Base-by-base conservation (phyloP, 345 rosid genomes). In the Abelmoschus esculentus region DNA sequence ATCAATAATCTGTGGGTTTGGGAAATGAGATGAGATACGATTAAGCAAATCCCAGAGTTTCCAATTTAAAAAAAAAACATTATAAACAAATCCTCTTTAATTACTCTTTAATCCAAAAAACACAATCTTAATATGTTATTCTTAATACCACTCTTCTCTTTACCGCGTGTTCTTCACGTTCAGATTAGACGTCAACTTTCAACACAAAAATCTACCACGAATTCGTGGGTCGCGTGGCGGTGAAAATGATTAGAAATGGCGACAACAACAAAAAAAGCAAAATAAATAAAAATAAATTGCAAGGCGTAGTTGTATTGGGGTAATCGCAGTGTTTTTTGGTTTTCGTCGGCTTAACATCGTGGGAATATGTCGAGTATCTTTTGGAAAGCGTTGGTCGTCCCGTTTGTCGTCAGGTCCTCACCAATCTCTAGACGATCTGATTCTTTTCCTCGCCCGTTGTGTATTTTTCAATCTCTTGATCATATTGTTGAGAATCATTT, bases 381-480 rank as follows among this genome's bases (percentile, higher is more conserved):
- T 90, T 81, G 91, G 79, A 87, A 92, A 88, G 96, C 84, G 93
- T 86, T 87, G 90, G 92, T 84, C 86, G 87, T 87, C 86, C 85
- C 79, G 78, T 79, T 84, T 84, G 82, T 85, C 85, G 74, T 63
- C 64, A 65, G 71, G 19, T 18, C 18, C 36, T 68, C 85, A 74
- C 75, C 90, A 86, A 89, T 87, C 90, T 87, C 90, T 60, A 89
- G 84, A 84, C 83, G 86, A 89, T 87, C 89, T 64, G 86, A 87
- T 86, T 89, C 90, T 84, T 82, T 42, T 74, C 74, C 68, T 79
- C 72, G 72, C 44, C 65, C 49, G 53, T 44, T 32, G 9, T 63
- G 57, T 78, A 86, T 77, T 84, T 22, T 22, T 22, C 26, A 22
- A 22, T 78, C 87, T 77, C 82, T 83, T 73, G 79, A 82, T 82